Evolutionary conservation across 768 basidiomycete genomes (phyloP).

Genomic region (Suillus fuscotomentosus): DNA sequence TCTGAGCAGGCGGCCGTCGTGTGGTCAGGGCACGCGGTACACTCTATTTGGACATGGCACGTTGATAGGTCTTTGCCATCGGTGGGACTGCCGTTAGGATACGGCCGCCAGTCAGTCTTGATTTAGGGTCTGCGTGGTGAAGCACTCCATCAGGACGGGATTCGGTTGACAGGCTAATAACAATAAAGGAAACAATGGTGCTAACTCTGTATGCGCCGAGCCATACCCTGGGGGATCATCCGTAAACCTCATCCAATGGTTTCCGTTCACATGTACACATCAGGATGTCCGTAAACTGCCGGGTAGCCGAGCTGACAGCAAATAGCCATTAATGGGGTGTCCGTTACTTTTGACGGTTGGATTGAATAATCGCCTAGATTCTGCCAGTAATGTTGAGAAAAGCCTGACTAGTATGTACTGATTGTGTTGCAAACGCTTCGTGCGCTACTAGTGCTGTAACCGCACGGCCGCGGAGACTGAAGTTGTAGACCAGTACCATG

Average conservation of each 20-base stretch:
- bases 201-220: background rate
- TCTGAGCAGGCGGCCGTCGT: background rate
- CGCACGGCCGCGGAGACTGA: slow-evolving; percentile 18
- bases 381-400: background rate
- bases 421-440: background rate
- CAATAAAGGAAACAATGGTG: background rate
- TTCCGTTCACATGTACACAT: background rate
- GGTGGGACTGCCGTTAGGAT: background rate
- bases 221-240: background rate
- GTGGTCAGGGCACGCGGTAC: background rate
- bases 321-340: background rate
- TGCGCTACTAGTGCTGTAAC: background rate
- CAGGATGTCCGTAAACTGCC: slow-evolving; percentile 6
- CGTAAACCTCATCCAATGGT: background rate
- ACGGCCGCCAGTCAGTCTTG: background rate
- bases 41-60: background rate
- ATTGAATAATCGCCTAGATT: background rate
- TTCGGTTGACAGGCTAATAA: background rate
- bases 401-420: too few relatives aligned
- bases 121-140: background rate
- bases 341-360: background rate
- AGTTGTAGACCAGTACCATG: slow-evolving; percentile 21
- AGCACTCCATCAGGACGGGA: background rate
- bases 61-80: background rate
- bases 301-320: slow-evolving; percentile 8